These are phyloP conservation scores for Epichloe amarillans DNA, from an alignment of 2,329 filamentous ascomycete genomes.

Conservation along the genomic window DNA sequence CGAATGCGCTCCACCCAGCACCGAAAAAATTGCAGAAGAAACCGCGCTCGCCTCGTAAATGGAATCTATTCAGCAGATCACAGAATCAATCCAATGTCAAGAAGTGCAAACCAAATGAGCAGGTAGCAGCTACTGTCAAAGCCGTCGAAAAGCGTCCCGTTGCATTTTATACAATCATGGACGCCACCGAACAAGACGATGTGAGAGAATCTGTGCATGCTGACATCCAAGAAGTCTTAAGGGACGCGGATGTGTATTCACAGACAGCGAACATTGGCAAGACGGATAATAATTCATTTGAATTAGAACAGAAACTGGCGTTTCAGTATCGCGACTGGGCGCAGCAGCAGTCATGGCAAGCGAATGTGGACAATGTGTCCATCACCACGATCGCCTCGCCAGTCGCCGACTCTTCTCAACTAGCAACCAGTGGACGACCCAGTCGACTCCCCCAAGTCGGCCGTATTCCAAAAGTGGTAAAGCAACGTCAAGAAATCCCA, in stretches of 20 bases:
- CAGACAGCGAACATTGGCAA: slow-evolving; percentile 8
- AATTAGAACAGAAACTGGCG: background rate
- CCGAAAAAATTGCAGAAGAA: slow-evolving; percentile 45
- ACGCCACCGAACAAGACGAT: slow-evolving; percentile 43
- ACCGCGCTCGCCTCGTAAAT: slow-evolving; percentile 42
- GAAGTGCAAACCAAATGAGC: slow-evolving; percentile 22
- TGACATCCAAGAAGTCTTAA: slow-evolving; percentile 32
- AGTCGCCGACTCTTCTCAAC: background rate
- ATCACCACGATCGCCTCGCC: background rate
- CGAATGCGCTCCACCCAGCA: slow-evolving; percentile 14
- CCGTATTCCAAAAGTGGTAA: slow-evolving; percentile 72
- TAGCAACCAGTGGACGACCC: slow-evolving; percentile 11
- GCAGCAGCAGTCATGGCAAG: background rate
- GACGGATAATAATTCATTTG: background rate
- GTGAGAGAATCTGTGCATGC: slow-evolving; percentile 31
- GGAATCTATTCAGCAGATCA: slow-evolving; percentile 49
- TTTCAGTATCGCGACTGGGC: background rate
- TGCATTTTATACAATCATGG: slow-evolving; percentile 49
- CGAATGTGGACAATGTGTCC: background rate
- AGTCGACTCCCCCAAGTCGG: slow-evolving; percentile 70
- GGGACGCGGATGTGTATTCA: slow-evolving; percentile 31
- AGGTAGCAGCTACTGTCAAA: slow-evolving; percentile 35
- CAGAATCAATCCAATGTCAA: slow-evolving; percentile 29
- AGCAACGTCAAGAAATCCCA: slow-evolving; percentile 49
- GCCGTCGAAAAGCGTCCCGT: slow-evolving; percentile 36